phyloP scores from a whole-genome alignment of 2,329 filamentous ascomycete species.

The Calycina herbarum region DNA sequence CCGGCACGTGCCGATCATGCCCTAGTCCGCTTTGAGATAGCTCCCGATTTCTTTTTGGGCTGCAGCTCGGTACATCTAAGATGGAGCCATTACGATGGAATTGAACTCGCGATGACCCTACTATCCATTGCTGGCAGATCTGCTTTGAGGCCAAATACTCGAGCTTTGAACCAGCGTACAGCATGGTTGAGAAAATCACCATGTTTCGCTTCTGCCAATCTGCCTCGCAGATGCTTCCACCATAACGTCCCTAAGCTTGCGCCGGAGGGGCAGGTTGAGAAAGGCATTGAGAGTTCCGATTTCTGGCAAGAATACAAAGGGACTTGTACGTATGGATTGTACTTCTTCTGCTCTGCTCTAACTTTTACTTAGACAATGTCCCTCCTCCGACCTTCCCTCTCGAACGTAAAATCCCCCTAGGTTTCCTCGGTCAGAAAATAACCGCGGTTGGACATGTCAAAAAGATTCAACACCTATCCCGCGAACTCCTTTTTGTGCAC shows the following conservation, averaged over 20 bases:
- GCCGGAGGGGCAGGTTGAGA: slow-evolving; percentile 4
- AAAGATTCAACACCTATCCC: slow-evolving; percentile 65
- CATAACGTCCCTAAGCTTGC: slow-evolving; percentile 13
- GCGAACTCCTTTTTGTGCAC: slow-evolving; percentile 70
- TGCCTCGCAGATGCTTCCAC: slow-evolving; percentile 22
- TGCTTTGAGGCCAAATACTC: slow-evolving; percentile 8
- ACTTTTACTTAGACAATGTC: slow-evolving; percentile 16
- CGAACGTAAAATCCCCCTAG: slow-evolving; percentile 11
- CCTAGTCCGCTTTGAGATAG: slow-evolving; percentile 32
- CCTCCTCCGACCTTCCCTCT: slow-evolving; percentile 20
- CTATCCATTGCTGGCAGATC: slow-evolving; percentile 20
- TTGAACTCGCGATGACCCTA: slow-evolving; percentile 28
- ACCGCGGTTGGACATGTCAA: slow-evolving; percentile 71
- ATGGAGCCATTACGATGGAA: slow-evolving; percentile 5
- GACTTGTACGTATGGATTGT: slow-evolving; percentile 25
- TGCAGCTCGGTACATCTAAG: neutral
- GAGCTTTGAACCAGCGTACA: slow-evolving; percentile 5
- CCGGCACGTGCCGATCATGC: slow-evolving; percentile 15
- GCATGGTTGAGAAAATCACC: neutral
- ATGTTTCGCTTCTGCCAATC: neutral
- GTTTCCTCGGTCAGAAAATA: slow-evolving; percentile 43
- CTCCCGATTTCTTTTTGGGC: slow-evolving; percentile 17
- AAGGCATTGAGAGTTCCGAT: slow-evolving; percentile 9
- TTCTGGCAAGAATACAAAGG: slow-evolving; percentile 34
- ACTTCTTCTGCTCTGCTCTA: neutral